Conservation (phyloP, 179 eudicot species). For the Patellifolia procumbens region DNA sequence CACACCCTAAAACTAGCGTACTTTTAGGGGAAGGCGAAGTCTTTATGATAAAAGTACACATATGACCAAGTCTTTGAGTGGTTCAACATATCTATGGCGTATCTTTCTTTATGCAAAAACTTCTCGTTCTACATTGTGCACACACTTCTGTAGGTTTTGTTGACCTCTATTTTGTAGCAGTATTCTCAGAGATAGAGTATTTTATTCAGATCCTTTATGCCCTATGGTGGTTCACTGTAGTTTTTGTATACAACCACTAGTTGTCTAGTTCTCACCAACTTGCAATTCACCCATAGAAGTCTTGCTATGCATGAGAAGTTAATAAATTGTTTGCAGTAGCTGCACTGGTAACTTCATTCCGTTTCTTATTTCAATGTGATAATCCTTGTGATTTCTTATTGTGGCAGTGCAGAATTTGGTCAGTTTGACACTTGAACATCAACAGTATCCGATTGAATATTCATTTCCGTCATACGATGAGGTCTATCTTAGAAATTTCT, state of each 20-base stretch:
- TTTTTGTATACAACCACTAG: background rate
- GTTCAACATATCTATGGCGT: too few relatives aligned
- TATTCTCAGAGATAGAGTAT: too few relatives aligned
- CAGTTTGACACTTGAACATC: slow-evolving; percentile 69
- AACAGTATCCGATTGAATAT: slow-evolving; percentile 56
- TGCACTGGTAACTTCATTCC: background rate
- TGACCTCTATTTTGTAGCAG: too few relatives aligned
- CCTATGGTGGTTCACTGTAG: too few relatives aligned
- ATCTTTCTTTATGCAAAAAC: too few relatives aligned
- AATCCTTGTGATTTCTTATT: slow-evolving; percentile 23
- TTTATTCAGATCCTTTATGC: background rate
- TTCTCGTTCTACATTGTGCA: too few relatives aligned
- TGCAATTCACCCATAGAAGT: background rate
- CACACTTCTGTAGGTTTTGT: too few relatives aligned
- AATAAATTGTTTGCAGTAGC: background rate
- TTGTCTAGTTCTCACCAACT: background rate
- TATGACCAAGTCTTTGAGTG: too few relatives aligned
- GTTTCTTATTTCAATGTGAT: slow-evolving; percentile 9
- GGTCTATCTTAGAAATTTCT: slow-evolving; percentile 43
- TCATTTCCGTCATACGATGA: slow-evolving; percentile 77
- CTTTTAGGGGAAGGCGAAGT: too few relatives aligned
- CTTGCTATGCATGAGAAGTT: background rate
- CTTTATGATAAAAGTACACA: too few relatives aligned
- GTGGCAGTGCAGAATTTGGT: slow-evolving; percentile 78
- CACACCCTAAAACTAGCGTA: too few relatives aligned